Conservation (phyloP, 140 eudicot genomes). For the Senecio squalidus region DNA sequence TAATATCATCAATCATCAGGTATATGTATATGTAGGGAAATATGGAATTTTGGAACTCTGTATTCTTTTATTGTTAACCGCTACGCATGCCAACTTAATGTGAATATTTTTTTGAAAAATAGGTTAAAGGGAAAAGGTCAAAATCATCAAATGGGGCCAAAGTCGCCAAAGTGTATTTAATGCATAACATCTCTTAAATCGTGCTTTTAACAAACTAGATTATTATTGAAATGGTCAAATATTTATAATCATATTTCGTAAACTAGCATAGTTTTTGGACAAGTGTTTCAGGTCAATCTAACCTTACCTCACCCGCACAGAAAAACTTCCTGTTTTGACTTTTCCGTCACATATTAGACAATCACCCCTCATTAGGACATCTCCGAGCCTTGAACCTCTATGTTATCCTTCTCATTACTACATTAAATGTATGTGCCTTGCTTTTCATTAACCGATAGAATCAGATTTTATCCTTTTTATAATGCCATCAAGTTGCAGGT, state of each 20-base stretch:
- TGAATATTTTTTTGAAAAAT: not conserved
- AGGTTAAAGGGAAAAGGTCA: no score
- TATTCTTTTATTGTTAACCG: not conserved
- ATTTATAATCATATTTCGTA: no score
- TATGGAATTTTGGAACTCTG: not conserved
- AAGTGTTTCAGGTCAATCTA: not conserved
- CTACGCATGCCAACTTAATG: not conserved
- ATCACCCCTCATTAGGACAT: no score
- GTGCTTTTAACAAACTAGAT: no score
- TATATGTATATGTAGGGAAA: slow-evolving; percentile 16
- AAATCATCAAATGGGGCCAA: no score
- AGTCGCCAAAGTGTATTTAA: no score
- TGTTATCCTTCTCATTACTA: not conserved
- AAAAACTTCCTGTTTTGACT: no score
- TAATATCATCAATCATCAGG: slow-evolving; percentile 94
- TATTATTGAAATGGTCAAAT: no score
- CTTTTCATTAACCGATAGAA: not conserved
- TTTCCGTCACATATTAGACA: no score
- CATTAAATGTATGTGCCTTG: not conserved
- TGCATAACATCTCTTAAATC: no score
- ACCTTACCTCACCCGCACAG: not conserved
- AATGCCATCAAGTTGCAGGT: not conserved
- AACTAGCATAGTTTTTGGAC: not conserved
- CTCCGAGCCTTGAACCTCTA: no score
- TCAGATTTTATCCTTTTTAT: not conserved